phyloP scores from a whole-genome alignment of 768 basidiomycete species.

The Neoboletus subvelutipes region DNA sequence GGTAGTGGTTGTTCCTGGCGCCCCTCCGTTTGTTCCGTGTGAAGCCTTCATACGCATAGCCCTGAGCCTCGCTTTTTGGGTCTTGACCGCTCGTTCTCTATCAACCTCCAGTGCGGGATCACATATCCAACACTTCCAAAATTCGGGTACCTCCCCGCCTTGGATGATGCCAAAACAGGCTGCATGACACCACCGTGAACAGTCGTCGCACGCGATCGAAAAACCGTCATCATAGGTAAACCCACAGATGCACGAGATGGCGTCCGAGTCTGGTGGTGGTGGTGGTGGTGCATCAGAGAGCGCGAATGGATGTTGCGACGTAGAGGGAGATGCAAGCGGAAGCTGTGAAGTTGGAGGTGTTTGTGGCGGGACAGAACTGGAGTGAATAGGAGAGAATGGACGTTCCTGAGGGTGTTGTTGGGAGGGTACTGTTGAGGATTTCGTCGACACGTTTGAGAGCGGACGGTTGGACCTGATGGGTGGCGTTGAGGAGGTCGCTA shows the following conservation, averaged over 20 bases:
- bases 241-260: constrained; percentile 73
- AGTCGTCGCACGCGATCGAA: constrained; percentile 81
- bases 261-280: constrained; percentile 40
- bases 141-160: constrained; percentile 60
- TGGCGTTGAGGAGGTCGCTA: constrained; percentile 18
- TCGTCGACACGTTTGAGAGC: constrained; percentile 12
- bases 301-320: constrained; percentile 20
- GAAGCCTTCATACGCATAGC: constrained; percentile 29
- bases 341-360: constrained; percentile 14
- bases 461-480: constrained; percentile 9
- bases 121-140: constrained; percentile 76
- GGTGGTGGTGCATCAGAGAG: constrained; percentile 20
- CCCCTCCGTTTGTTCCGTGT: constrained; percentile 25
- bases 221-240: constrained; percentile 77
- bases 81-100: constrained; percentile 45
- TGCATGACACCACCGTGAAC: constrained; percentile 81
- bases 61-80: constrained; percentile 42
- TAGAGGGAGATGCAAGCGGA: constrained; percentile 20
- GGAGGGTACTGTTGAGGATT: constrained; percentile 13
- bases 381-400: constrained; percentile 19
- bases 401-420: constrained; percentile 16
- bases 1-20: constrained; percentile 16
- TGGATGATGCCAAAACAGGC: constrained; percentile 69
- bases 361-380: constrained; percentile 14
- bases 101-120: constrained; percentile 46